These are phyloP conservation scores for Colletotrichum salicis DNA, from an alignment of 2,329 filamentous ascomycete species.

Conservation along the genomic window DNA sequence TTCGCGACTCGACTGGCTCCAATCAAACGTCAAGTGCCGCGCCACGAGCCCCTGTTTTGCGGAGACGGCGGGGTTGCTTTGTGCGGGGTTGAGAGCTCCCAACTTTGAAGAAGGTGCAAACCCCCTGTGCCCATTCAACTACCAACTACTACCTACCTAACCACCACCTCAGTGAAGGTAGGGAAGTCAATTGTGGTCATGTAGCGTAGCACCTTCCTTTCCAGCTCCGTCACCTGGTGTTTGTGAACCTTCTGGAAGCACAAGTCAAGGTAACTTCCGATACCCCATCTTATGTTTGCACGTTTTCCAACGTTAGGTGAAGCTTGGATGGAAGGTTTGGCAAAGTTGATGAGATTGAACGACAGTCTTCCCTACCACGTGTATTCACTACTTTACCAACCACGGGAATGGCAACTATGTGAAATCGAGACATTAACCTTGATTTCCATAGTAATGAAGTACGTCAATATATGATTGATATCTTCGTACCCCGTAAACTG, in stretches of 20 bases:
- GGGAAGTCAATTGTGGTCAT: no score
- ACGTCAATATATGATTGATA: no score
- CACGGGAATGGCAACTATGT: neutral
- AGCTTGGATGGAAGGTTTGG: neutral
- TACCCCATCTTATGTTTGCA: neutral
- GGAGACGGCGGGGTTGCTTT: slow-evolving; percentile 14
- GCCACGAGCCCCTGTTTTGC: slow-evolving; percentile 15
- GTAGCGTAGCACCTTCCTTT: neutral
- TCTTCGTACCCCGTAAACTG: neutral
- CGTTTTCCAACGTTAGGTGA: neutral
- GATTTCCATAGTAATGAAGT: neutral
- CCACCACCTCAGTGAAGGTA: no score
- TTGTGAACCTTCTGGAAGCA: neutral
- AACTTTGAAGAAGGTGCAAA: neutral
- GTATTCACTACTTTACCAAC: neutral
- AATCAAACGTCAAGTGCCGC: slow-evolving; percentile 30
- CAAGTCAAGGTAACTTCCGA: neutral
- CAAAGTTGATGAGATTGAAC: neutral
- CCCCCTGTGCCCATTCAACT: neutral
- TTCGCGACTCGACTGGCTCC: neutral
- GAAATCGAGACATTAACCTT: neutral
- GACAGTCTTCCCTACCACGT: neutral
- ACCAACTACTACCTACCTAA: neutral
- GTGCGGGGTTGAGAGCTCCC: slow-evolving; percentile 19
- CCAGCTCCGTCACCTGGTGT: neutral